Conservation (phyloP, 2,329 filamentous ascomycete genomes). For the Apiospora marii region DNA sequence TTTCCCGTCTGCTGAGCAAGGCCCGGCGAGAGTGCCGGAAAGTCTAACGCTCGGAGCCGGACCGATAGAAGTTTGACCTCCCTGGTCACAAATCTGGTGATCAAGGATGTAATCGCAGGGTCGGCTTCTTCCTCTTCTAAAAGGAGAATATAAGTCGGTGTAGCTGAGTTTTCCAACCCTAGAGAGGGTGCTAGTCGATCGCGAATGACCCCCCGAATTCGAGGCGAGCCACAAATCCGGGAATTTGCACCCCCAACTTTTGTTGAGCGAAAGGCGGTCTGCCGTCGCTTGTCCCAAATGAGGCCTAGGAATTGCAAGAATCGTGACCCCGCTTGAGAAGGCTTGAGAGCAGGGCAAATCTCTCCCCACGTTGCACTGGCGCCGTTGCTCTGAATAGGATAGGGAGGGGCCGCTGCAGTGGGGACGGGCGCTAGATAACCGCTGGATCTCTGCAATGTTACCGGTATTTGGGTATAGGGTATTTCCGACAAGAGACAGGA, state of each 20-base stretch:
- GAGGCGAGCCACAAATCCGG: background rate
- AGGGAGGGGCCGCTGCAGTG: constrained; percentile 8
- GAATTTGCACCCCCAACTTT: constrained; percentile 9
- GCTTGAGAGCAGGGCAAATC: constrained; percentile 1
- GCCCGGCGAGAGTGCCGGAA: background rate
- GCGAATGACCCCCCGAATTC: background rate
- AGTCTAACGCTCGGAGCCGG: constrained; percentile 12
- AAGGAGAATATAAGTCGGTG: background rate
- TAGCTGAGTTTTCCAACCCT: background rate
- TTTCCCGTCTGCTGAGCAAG: constrained; percentile 2
- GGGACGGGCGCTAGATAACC: constrained; percentile 19
- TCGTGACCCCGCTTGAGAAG: constrained; percentile 3
- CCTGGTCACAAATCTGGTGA: background rate
- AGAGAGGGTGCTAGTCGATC: constrained; percentile 3
- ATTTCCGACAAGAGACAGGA: background rate
- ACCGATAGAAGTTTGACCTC: background rate
- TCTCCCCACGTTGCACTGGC: constrained; percentile 17
- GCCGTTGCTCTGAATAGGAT: constrained; percentile 2
- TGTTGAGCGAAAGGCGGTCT: constrained; percentile 26
- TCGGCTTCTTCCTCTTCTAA: background rate
- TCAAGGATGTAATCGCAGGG: background rate
- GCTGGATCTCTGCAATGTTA: background rate
- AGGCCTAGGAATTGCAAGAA: constrained; percentile 8
- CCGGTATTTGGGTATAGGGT: background rate
- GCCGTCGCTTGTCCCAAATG: constrained; percentile 17